Evolutionary conservation across 331 rosid genomes (phyloP), one percentile per base, ranked within the genome.

Genomic region (Pyrus hybrid): DNA sequence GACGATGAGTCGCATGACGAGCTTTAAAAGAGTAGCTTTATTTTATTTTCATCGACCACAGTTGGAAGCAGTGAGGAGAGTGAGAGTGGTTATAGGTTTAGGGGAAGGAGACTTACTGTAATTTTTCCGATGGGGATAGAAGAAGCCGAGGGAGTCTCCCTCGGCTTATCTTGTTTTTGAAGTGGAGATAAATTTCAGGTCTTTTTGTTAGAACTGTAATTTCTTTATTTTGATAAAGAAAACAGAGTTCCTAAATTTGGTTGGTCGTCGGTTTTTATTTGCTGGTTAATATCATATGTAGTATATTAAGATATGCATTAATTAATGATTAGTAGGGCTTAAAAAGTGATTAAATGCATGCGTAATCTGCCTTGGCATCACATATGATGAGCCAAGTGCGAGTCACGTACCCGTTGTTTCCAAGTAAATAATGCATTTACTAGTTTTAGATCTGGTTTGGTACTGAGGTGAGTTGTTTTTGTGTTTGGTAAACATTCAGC

Each of bases 1-100:
- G 92, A 83, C 1, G 96, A 90, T 1, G 96, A 93, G 1, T 84
- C 96, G 10, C 97, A 93, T 18, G 96, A 93, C 1, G 97, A 93
- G 86, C 98, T 93, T 61, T 93, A 87, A 83, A 82, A 14, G 6
- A 33, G 7, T 8, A 10, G 28, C 18, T n/a, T 51, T 18, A 29
- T 73, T 32, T 51, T 7, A 57, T 12, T 68, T 68, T 37, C 2
- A 61, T 78, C 57, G 68, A 30, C 30, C 63, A 20, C 53, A 49
- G 33, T 37, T 30, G 74, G 45, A 64, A 43, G 41, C 74, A 37
- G 74, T 69, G 47, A 72, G 64, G 56, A 65, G 66, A 23, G 43
- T n/a, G 47, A 14, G 74, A 75, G 76, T 33, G 66, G 58, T 41
- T 65, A 29, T 86, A 86, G 90, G 71, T 67, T 76, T 63, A 81